Conservation (phyloP, 345 rosid genomes). For the Turritis glabra region DNA sequence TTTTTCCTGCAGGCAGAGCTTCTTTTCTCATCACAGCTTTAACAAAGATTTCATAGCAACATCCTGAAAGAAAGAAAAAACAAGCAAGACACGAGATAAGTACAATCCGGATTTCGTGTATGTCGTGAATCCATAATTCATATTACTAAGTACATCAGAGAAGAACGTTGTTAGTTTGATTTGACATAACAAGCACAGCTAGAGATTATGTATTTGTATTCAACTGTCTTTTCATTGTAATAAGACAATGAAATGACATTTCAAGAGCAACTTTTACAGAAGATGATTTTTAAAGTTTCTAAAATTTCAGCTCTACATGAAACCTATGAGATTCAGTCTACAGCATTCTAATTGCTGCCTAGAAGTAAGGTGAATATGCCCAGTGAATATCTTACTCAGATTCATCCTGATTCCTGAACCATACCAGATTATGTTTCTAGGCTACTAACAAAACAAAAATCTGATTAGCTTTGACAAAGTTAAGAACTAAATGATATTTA, state of each 20-base stretch:
- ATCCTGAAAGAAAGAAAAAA: slow-evolving; percentile 45
- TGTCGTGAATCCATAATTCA: background rate
- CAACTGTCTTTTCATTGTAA: background rate
- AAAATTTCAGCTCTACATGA: background rate
- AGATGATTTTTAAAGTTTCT: background rate
- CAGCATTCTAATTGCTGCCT: background rate
- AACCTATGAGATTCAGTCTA: background rate
- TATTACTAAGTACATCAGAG: background rate
- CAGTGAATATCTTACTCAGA: background rate
- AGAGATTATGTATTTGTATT: background rate
- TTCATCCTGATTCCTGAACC: background rate
- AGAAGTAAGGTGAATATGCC: background rate
- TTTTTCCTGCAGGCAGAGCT: slow-evolving; percentile 51
- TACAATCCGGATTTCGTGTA: background rate
- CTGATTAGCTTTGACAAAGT: too few species aligned
- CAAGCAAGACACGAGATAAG: background rate
- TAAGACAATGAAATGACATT: background rate
- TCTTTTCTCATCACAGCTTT: slow-evolving; percentile 68
- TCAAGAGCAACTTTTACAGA: background rate
- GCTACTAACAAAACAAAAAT: background rate
- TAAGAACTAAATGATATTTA: too few species aligned
- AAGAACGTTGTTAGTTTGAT: background rate
- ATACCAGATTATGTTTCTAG: background rate
- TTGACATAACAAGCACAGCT: background rate
- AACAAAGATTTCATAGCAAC: slow-evolving; percentile 83